Evolutionary conservation across 805 yeast genomes (phyloP), one percentile per base, ranked within the genome.

Genomic region (Metschnikowia kunwiensis): DNA sequence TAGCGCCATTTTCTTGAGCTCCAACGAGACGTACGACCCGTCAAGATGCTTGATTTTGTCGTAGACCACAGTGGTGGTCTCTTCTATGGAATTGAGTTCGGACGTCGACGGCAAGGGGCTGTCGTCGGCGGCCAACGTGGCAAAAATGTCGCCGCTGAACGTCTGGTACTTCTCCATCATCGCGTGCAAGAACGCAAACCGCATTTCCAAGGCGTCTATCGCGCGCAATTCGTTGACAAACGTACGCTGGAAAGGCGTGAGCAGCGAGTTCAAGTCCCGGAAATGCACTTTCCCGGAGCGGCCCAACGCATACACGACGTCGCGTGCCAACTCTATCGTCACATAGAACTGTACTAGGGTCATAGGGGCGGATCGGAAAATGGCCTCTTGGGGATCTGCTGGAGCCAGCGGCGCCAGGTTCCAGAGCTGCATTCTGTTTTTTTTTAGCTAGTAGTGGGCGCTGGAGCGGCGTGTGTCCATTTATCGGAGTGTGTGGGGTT

Each of bases 61-160:
- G 41, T 53, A 48, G 34, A 61, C 46, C 6, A 49, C 51, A 2
- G 40, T 36, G 9, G 66, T 51, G 23, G 51, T 50, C 8, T 41
- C 45, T 34, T 49, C 54, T 34, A 63, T 49, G 11, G 53, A 57
- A 42, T 65, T 70, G 53, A 65, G 54, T 24, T 62, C 68, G 8
- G 66, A 54, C 2, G 57, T 32, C 5, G 61, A 33, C 4, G 69
- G 69, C 27, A 65, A 51, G 3, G 44, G 44, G 22, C 43, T 32
- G 49, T 84, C 74, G 42, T 89, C 86, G 3, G 71, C 64, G 27
- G 80, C 42, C 25, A 58, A 42, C 20, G 54, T 53, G 29, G 54
- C 54, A 32, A 40, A 51, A 3, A 51, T 36, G 36, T 61, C 65
- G 5, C 52, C 49, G 33, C 47, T 54, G 5, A 54, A 27, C 2